Evolutionary conservation across 345 rosid genomes (phyloP), one percentile per base, ranked within the genome.

Genomic region (Noccaea caerulescens): DNA sequence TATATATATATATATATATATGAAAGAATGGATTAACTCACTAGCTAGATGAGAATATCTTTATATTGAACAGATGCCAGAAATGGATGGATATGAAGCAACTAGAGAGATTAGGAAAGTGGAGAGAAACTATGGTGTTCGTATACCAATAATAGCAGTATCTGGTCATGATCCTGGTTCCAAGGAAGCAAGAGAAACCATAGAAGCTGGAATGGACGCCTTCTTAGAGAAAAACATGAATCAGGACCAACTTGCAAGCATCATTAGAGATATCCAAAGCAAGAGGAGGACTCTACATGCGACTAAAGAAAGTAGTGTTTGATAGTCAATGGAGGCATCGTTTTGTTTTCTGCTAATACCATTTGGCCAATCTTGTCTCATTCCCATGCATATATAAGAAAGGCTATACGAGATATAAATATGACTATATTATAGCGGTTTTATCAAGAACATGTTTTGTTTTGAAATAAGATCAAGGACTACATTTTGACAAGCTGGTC

Each of bases 51-150:
- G 46, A 37, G 30, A 45, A 10, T 3, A 37, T 58, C 8, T 58
- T 37, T 32, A 0, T n/a, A 10, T 45, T 52, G 50, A 13, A 12
- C 59, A 94, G 99, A 91, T 94, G 99, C 83, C 91, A 11, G 59
- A 46, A 49, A 82, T 91, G 95, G 45, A 88, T 63, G 99, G 97
- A 7, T 85, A 79, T 36, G 88, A 89, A 63, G 89, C 98, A 50
- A 84, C 95, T 1, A 76, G 78, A 63, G 41, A 56, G 71, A 91
- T 89, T 56, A 81, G 96, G 67, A 73, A 69, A 43, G 85, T 68
- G 78, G 98, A 94, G 83, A 66, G 65, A 25, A 18, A 7, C 0
- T 82, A 87, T 10, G 81, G 82, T 3, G 78, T 84, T 42, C 91
- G 73, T 16, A 80, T 77, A 5, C 97, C 99, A 3, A 86, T 89